Conservation (phyloP, 2,329 filamentous ascomycete species). For the Byssothecium circinans region DNA sequence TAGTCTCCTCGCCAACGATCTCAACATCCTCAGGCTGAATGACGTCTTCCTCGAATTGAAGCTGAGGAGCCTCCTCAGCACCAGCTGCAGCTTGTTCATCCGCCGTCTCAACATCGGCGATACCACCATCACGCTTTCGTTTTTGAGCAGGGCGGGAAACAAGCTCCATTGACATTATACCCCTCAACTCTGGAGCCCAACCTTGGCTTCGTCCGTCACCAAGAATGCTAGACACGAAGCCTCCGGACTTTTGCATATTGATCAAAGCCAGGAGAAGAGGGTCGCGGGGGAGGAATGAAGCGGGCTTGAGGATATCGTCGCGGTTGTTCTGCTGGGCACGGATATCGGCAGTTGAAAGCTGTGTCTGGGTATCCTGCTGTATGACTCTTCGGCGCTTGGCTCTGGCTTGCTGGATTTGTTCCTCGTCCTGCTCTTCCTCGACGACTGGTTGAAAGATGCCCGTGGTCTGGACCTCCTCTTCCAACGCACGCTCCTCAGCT, state of each 20-base stretch:
- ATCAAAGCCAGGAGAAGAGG: constrained; percentile 83
- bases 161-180: constrained; percentile 85
- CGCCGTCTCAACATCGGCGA: constrained; percentile 75
- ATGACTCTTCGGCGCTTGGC: constrained; percentile 81
- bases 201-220: constrained; percentile 74
- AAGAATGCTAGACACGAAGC: constrained; percentile 85
- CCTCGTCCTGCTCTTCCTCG: constrained; percentile 59
- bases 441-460: constrained; percentile 34
- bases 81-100: constrained; percentile 56
- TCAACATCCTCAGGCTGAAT: constrained; percentile 49
- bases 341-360: constrained; percentile 75
- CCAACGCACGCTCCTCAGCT: constrained; percentile 62
- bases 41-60: constrained; percentile 58
- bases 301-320: constrained; percentile 80
- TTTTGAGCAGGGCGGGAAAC: constrained; percentile 80
- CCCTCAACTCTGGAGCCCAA: constrained; percentile 91
- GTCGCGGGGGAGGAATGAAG: constrained; percentile 82
- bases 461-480: constrained; percentile 57
- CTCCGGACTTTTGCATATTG: constrained; percentile 88
- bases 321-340: constrained; percentile 84
- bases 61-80: constrained; percentile 67
- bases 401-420: constrained; percentile 65
- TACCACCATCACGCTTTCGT: constrained; percentile 87
- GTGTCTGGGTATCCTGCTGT: constrained; percentile 77
- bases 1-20: constrained; percentile 44